A percentile compares a stretch with the other conserved stretches of the same genome.
These are phyloP conservation scores for Termitomyces sp. DNA, from an alignment of 768 basidiomycete genomes.

Conservation along the genomic window DNA sequence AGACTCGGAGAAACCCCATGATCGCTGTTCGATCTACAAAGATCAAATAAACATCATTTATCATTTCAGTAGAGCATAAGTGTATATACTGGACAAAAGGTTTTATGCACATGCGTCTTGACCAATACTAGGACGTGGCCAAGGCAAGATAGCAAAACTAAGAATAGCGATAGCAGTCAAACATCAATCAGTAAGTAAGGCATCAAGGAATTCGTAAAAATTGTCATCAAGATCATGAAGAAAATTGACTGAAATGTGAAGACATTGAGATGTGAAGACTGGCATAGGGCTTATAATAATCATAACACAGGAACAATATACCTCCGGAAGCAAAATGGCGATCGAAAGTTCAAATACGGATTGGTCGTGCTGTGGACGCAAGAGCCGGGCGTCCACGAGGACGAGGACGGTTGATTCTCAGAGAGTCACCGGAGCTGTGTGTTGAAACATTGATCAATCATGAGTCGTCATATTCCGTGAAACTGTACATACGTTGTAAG, in stretches of 20 bases:
- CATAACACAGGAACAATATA: slow-evolving; percentile 11
- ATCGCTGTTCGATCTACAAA: slow-evolving; percentile 12
- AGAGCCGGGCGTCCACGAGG: slow-evolving; percentile 47
- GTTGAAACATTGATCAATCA: slow-evolving; percentile 1
- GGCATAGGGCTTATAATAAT: slow-evolving; percentile 7
- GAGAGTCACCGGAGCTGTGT: slow-evolving; percentile 41
- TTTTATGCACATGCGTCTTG: slow-evolving; percentile 7
- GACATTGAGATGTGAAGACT: neutral
- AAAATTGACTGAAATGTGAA: slow-evolving; percentile 4
- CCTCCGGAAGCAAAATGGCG: neutral
- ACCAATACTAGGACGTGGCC: slow-evolving; percentile 3
- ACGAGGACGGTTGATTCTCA: slow-evolving; percentile 47
- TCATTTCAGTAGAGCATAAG: slow-evolving; percentile 4
- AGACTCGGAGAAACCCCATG: neutral
- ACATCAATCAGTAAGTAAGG: neutral
- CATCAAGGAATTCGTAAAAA: slow-evolving; percentile 11
- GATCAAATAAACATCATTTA: slow-evolving; percentile 12
- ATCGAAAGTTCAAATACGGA: slow-evolving; percentile 26
- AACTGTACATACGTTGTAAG: slow-evolving; percentile 52
- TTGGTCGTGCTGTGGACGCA: slow-evolving; percentile 33
- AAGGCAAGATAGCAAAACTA: slow-evolving; percentile 6
- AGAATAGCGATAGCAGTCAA: slow-evolving; percentile 12
- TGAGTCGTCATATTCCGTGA: neutral
- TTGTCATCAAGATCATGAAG: slow-evolving; percentile 10
- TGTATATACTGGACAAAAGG: neutral